These are phyloP conservation scores for Drechmeria coniospora DNA, from an alignment of 2,329 filamentous ascomycete species.

Conservation along the genomic window DNA sequence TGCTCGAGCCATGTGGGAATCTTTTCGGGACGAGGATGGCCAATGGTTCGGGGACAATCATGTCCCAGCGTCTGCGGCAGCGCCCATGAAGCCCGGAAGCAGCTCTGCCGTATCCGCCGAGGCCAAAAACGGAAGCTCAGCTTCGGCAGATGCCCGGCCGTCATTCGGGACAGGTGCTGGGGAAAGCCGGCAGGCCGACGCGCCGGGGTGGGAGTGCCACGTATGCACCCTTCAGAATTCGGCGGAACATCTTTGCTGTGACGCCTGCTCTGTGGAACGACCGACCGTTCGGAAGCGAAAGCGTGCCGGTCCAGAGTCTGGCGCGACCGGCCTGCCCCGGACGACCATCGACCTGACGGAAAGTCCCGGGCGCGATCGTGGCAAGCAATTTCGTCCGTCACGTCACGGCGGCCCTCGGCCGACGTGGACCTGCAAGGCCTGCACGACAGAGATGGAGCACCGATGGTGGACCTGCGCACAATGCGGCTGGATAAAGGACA, in stretches of 20 bases:
- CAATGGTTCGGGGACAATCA: constrained; percentile 39
- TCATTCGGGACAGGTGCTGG: no score
- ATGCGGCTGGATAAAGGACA: constrained; percentile 39
- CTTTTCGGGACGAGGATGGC: constrained; percentile 61
- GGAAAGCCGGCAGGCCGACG: no score
- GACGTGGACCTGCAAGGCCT: constrained; percentile 37
- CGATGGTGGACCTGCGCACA: constrained; percentile 42
- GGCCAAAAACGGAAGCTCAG: no score
- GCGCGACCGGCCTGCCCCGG: constrained; percentile 5
- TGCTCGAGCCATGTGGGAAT: constrained; percentile 68
- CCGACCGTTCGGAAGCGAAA: constrained; percentile 6
- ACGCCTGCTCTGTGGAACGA: constrained; percentile 36
- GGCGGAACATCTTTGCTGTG: constrained; percentile 33
- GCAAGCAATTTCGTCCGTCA: no score
- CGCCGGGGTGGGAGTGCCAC: constrained; percentile 43
- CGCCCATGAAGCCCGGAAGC: no score
- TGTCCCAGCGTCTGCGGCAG: constrained; percentile 30
- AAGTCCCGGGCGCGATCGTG: constrained; percentile 12
- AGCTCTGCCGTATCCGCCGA: no score
- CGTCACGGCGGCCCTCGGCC: constrained; percentile 8
- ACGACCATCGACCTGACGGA: constrained; percentile 19
- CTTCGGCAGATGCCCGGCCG: no score
- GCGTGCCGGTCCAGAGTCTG: constrained; percentile 6
- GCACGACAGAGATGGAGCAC: constrained; percentile 33
- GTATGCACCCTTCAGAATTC: constrained; percentile 44